Percentiles rank a stretch among this genome's conserved stretches.
Conservation (phyloP, 257 asterid species). For the Solanum dulcamara region DNA sequence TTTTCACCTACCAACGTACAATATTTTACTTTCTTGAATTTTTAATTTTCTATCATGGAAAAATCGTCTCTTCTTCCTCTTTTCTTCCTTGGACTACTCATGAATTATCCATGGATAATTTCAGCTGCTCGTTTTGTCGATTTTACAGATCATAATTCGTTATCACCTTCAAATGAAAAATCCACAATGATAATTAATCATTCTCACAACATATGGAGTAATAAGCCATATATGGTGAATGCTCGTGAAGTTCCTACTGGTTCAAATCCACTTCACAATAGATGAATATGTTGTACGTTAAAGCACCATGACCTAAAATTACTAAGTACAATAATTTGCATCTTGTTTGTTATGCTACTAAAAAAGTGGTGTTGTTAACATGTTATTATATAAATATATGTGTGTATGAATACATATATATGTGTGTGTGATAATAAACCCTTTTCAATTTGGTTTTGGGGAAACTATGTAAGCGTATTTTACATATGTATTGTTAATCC, state of each 20-base stretch:
- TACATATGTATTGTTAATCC: neutral
- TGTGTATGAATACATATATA: too few relatives aligned
- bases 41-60: neutral
- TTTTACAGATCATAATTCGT: neutral
- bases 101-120: neutral
- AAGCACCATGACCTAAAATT: neutral
- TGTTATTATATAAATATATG: too few relatives aligned
- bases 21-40: neutral
- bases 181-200: neutral
- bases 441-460: neutral
- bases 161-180: neutral
- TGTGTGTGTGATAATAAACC: neutral
- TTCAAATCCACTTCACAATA: neutral
- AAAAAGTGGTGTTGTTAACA: neutral
- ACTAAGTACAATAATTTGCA: neutral
- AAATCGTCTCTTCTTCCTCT: neutral
- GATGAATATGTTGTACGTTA: neutral
- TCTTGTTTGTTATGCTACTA: neutral
- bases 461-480: neutral
- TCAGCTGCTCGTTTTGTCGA: neutral
- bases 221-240: neutral
- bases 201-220: neutral
- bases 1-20: neutral
- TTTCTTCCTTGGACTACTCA: neutral
- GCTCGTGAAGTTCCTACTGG: neutral